Percentiles rank a stretch among this genome's conserved stretches.
phyloP scores from a whole-genome alignment of 2,329 filamentous ascomycete species.

The Akanthomyces dipterigenus region DNA sequence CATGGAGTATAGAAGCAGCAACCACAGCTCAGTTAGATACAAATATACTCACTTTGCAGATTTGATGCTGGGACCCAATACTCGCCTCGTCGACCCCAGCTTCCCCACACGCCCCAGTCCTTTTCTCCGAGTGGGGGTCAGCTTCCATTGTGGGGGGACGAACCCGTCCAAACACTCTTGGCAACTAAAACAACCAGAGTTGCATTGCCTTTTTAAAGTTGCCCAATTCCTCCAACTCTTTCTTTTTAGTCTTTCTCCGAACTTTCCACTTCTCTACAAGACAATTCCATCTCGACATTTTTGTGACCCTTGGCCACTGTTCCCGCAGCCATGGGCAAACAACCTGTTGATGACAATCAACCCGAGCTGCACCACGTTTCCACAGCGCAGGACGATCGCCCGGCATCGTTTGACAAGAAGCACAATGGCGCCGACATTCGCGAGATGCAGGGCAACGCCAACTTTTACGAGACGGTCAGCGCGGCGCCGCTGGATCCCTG shows the following conservation, averaged over 20 bases:
- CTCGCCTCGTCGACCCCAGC: neutral
- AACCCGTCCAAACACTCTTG: neutral
- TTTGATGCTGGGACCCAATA: neutral
- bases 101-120: neutral
- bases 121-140: constrained; percentile 1
- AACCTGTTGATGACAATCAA: neutral
- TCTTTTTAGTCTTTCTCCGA: neutral
- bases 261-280: neutral
- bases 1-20: neutral
- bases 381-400: neutral
- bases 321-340: neutral
- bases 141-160: neutral
- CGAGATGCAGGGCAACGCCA: constrained; percentile 23
- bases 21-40: neutral
- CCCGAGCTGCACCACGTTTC: constrained; percentile 2
- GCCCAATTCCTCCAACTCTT: neutral
- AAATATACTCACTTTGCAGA: neutral
- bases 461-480: constrained; percentile 22
- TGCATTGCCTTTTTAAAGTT: neutral
- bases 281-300: neutral
- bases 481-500: constrained; percentile 25
- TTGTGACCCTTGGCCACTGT: neutral
- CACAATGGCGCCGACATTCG: constrained; percentile 16
- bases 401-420: constrained; percentile 15
- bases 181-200: neutral